Percentiles rank a stretch among this genome's conserved stretches.
Evolutionary conservation across 768 basidiomycete genomes (phyloP).

Genomic region (Pleurotus tuoliensis): DNA sequence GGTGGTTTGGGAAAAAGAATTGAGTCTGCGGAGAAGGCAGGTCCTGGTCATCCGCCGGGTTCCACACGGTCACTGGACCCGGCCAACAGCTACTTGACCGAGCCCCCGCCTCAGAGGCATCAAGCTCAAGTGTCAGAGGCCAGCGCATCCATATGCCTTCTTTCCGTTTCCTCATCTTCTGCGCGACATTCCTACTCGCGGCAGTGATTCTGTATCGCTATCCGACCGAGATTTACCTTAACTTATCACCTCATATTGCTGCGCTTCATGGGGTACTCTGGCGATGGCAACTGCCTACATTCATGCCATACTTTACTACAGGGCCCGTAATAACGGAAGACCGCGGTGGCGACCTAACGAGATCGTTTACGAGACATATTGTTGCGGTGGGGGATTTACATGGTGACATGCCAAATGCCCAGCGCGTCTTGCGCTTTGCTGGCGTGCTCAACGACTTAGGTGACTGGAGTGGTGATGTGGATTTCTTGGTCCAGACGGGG

Average conservation of each 20-base stretch:
- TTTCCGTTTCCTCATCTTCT: not conserved
- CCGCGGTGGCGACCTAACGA: not conserved
- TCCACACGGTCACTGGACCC: no score
- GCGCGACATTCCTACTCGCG: not conserved
- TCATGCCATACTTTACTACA: not conserved
- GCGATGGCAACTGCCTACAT: not conserved
- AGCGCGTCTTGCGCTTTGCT: slow-evolving; percentile 75
- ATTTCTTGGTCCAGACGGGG: slow-evolving; percentile 91
- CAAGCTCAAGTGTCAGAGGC: not conserved
- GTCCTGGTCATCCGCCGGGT: not conserved
- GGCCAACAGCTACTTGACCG: not conserved
- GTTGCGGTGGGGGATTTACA: slow-evolving; percentile 93
- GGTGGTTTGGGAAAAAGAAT: slow-evolving; percentile 9
- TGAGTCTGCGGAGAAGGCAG: slow-evolving; percentile 1
- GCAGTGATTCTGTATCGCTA: not conserved
- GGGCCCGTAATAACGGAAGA: not conserved
- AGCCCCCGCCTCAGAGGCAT: not conserved
- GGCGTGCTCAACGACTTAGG: slow-evolving; percentile 67
- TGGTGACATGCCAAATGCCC: slow-evolving; percentile 80
- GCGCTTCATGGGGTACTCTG: not conserved
- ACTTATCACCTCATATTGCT: not conserved
- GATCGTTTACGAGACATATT: slow-evolving; percentile 50
- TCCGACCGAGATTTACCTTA: not conserved
- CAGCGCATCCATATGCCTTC: slow-evolving; percentile 2
- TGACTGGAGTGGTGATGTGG: slow-evolving; percentile 79